Evolutionary conservation across 108 stramenopile genomes (phyloP).

Genomic region (Cyclostephanos invisitatus): DNA sequence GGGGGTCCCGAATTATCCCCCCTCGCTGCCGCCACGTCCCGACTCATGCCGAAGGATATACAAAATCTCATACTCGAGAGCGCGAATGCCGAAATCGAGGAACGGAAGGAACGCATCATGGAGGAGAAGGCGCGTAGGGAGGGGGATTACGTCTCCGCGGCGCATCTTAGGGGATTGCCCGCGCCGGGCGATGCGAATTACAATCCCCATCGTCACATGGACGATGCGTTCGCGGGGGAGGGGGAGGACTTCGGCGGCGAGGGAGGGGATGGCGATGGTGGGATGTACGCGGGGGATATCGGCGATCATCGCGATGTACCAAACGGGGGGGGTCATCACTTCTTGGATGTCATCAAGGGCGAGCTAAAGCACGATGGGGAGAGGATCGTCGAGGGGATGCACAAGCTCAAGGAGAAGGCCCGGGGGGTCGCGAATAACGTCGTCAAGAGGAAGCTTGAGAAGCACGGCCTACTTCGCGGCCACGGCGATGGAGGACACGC

Average conservation of each 20-base stretch:
- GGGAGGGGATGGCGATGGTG: conserved; percentile 21
- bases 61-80: conserved; percentile 41
- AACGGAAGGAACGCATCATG: conserved; percentile 14
- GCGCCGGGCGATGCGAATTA: conserved; percentile 47
- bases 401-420: conserved; percentile 5
- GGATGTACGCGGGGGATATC: conserved; percentile 20
- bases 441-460: background rate
- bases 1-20: conserved; percentile 32
- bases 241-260: background rate
- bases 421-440: background rate
- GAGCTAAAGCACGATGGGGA: background rate
- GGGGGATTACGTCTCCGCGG: conserved; percentile 23
- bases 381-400: conserved; percentile 23
- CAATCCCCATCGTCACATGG: conserved; percentile 46
- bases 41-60: conserved; percentile 12
- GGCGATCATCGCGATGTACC: conserved; percentile 8
- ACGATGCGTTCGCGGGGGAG: conserved; percentile 26
- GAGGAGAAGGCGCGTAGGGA: conserved; percentile 20
- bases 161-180: conserved; percentile 31
- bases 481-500: background rate
- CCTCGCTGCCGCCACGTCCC: conserved; percentile 26
- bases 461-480: background rate
- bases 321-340: background rate
- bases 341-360: background rate
- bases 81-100: conserved; percentile 34